Evolutionary conservation across 2,329 filamentous ascomycete species (phyloP), one percentile per base, ranked within the genome.

Genomic region (Sporothrix protearum): DNA sequence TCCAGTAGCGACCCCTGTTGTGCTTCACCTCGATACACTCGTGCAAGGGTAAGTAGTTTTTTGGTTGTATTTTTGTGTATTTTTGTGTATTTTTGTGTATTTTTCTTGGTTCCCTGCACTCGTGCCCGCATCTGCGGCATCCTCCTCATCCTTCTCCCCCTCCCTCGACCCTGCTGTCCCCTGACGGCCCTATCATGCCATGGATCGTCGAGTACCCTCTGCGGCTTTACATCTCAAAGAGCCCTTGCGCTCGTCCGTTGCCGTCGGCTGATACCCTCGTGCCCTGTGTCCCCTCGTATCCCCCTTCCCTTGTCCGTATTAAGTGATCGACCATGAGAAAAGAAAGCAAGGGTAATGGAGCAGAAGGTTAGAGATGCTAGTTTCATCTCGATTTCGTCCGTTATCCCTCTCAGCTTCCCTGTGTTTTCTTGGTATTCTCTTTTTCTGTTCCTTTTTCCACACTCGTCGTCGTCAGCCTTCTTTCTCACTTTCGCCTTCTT

Each of bases 1-100:
- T 36, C 57, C 33, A 63, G 42, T 63, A 63, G 22, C 59, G 36
- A 45, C 36, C 59, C 57, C 59, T 64, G 36, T 64, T 64, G 19
- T 64, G 59, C 45, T 57, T 53, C 68, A 51, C 14, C 19, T 67
- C n/a, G 30, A 53, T 14, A 61, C 25, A 47, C 53, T 57, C 30
- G 66, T 42, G 28, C n/a, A 28, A 8, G 4, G 10, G 49, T 67
- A 51, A 36, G 64, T 67, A n/a, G 28, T 68, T 49, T 42, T 28
- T 51, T 39, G 6, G 12, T 67, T 42, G 42, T 25, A 10, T 39
- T n/a, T 2, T 51, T 49, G 33, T 16, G 6, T 67, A 4, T 51
- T 61, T 45, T n/a, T n/a, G n/a, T 57, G 19, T 14, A 33, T 51
- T 42, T 25, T 53, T 10, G 4, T 45, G 22, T 55, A 16, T 1